These are phyloP conservation scores for Neurospora tetraspora DNA, from an alignment of 495 filamentous ascomycete genomes.

Conservation along the genomic window DNA sequence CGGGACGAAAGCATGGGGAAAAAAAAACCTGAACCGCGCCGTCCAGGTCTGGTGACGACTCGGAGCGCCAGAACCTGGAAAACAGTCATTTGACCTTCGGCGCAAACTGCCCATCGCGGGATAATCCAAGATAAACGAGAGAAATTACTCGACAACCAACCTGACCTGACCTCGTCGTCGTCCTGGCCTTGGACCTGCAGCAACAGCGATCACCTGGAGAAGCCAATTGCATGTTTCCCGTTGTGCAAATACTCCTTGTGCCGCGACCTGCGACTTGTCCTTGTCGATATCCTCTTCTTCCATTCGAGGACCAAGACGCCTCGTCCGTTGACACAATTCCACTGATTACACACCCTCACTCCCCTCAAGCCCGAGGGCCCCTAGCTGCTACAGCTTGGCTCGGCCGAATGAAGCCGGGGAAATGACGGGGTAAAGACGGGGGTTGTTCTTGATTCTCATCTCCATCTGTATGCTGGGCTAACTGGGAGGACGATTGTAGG, in stretches of 20 bases:
- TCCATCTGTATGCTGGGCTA: neutral
- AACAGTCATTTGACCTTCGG: slow-evolving; percentile 5
- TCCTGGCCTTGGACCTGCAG: neutral
- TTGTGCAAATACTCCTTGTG: neutral
- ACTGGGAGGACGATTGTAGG: neutral
- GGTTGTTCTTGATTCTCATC: neutral
- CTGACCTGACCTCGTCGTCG: neutral
- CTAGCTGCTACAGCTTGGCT: neutral
- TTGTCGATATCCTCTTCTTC: neutral
- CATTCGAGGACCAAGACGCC: neutral
- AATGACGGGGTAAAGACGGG: neutral
- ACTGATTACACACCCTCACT: neutral
- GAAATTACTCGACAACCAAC: neutral
- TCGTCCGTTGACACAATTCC: neutral
- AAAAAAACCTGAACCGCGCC: neutral
- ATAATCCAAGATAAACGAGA: neutral
- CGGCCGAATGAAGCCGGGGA: neutral
- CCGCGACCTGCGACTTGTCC: neutral
- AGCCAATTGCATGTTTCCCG: neutral
- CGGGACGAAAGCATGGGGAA: neutral
- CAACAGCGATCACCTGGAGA: neutral
- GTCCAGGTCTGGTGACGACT: neutral
- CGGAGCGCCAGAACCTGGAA: neutral
- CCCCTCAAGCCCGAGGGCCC: neutral
- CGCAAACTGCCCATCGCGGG: neutral